phyloP scores from a whole-genome alignment of 208 protist genomes.

The Hexamita inflata region DNA sequence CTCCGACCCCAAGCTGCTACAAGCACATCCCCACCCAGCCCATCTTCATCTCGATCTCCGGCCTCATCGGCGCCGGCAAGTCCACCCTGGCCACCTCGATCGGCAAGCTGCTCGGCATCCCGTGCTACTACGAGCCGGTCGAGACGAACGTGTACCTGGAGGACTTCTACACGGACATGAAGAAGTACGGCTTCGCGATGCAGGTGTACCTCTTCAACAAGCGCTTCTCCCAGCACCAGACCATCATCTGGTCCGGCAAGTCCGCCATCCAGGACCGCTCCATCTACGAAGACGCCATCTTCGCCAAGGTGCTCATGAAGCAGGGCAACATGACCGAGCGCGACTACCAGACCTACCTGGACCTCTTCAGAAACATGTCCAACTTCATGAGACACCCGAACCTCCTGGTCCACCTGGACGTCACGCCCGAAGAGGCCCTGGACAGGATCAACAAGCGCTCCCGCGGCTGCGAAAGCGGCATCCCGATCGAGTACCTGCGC shows the following conservation, averaged over 20 bases:
- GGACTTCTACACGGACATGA: constrained; percentile 48
- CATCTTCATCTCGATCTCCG: constrained; percentile 43
- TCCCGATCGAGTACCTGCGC: constrained; percentile 43
- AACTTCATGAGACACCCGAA: constrained; percentile 48
- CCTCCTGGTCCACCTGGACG: constrained; percentile 49
- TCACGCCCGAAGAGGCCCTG: constrained; percentile 44
- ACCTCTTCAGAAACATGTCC: constrained; percentile 45
- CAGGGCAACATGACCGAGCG: constrained; percentile 38
- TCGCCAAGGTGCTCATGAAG: constrained; percentile 39
- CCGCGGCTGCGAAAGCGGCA: constrained; percentile 36
- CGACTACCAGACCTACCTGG: constrained; percentile 46
- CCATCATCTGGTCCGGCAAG: constrained; percentile 45
- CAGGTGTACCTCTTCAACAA: constrained; percentile 50
- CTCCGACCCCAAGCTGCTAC: no score
- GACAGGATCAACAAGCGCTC: constrained; percentile 37
- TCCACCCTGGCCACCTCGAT: constrained; percentile 39
- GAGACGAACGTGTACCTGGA: constrained; percentile 46
- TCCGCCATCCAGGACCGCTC: constrained; percentile 44
- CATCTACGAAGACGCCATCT: constrained; percentile 50
- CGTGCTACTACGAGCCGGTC: constrained; percentile 48
- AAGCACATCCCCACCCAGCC: no score
- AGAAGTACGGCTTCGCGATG: constrained; percentile 43
- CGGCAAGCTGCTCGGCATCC: constrained; percentile 31
- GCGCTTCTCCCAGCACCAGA: constrained; percentile 47
- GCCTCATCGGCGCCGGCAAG: constrained; percentile 49